Evolutionary conservation across 2,329 filamentous ascomycete genomes (phyloP).

Genomic region (Aulographum hederae): DNA sequence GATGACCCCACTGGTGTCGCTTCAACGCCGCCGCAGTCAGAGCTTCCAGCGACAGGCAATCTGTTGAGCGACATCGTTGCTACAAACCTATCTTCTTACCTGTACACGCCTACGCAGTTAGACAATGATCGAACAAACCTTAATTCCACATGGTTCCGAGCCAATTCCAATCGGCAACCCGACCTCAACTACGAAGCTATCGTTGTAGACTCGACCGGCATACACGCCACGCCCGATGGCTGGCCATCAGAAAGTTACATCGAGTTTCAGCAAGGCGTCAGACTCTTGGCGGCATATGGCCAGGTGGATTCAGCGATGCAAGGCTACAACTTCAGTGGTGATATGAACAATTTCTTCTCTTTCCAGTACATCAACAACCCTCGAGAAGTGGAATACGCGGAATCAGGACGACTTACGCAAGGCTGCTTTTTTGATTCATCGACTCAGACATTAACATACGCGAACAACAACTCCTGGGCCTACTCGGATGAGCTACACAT

Average conservation of each 20-base stretch:
- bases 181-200: slow-evolving; percentile 33
- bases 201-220: slow-evolving; percentile 15
- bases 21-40: slow-evolving; percentile 17
- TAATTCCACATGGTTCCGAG: slow-evolving; percentile 38
- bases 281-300: slow-evolving; percentile 38
- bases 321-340: slow-evolving; percentile 34
- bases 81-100: slow-evolving; percentile 27
- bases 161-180: slow-evolving; percentile 23
- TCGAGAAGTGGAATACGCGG: slow-evolving; percentile 15
- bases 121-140: slow-evolving; percentile 34
- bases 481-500: slow-evolving; percentile 8
- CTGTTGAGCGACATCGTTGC: slow-evolving; percentile 29
- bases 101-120: slow-evolving; percentile 36
- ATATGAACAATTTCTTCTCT: slow-evolving; percentile 33
- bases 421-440: slow-evolving; percentile 36
- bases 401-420: too few relatives aligned
- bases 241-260: slow-evolving; percentile 46
- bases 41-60: slow-evolving; percentile 26
- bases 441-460: slow-evolving; percentile 20
- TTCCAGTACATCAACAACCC: slow-evolving; percentile 22
- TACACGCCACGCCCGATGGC: slow-evolving; percentile 33
- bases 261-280: slow-evolving; percentile 32
- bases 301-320: slow-evolving; percentile 37
- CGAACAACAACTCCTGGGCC: slow-evolving; percentile 22
- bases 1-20: slow-evolving; percentile 23